Evolutionary conservation across 148 eudicot species (phyloP).

Genomic region (Limonium bicolor): DNA sequence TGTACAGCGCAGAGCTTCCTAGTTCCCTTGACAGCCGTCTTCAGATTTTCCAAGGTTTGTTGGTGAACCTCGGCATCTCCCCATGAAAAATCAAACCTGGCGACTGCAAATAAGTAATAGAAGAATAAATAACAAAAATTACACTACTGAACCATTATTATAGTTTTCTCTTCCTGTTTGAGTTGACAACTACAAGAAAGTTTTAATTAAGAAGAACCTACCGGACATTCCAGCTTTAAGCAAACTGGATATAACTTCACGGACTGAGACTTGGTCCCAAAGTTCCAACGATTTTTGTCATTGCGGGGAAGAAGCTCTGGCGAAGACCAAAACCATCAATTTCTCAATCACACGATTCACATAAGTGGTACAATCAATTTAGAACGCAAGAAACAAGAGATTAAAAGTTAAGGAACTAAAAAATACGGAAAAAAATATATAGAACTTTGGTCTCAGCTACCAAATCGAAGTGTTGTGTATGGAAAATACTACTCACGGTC

Average conservation of each 20-base stretch:
- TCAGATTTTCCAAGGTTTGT: slow-evolving; percentile 76
- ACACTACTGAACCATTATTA: too few species aligned
- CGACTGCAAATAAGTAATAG: slow-evolving; percentile 59
- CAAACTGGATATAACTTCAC: slow-evolving; percentile 62
- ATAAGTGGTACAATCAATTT: too few species aligned
- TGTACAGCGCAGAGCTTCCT: slow-evolving; percentile 95
- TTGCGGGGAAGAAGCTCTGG: slow-evolving; percentile 71
- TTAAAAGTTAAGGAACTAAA: too few species aligned
- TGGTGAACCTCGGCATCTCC: slow-evolving; percentile 66
- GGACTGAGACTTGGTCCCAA: slow-evolving; percentile 77
- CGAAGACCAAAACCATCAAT: background rate
- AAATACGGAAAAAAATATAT: too few species aligned
- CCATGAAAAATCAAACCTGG: slow-evolving; percentile 94
- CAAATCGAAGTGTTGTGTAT: background rate
- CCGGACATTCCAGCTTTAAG: slow-evolving; percentile 93
- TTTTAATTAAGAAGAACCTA: too few species aligned
- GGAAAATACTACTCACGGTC: slow-evolving; percentile 26
- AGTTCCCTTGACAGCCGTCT: slow-evolving; percentile 63
- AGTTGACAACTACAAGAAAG: too few species aligned
- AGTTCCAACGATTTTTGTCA: slow-evolving; percentile 97
- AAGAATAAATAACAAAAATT: too few species aligned
- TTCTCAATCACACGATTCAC: slow-evolving; percentile 1
- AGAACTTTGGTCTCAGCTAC: too few species aligned
- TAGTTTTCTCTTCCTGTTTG: too few species aligned
- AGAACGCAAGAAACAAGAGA: too few species aligned